Evolutionary conservation across 306 rosid species (phyloP).

Genomic region (Vigna mungo): DNA sequence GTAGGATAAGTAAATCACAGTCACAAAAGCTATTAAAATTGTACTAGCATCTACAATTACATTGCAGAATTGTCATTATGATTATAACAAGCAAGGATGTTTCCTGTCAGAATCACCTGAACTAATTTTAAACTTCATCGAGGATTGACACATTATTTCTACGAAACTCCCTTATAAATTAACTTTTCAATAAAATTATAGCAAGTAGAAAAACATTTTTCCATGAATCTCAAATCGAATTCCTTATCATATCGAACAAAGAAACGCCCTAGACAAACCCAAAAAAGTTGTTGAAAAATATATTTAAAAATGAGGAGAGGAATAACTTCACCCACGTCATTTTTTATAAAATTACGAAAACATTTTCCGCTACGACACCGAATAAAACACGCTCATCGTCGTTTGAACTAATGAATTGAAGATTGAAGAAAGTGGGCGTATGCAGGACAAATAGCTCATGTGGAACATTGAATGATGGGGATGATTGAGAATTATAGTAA

Average conservation of each 20-base stretch:
- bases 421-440: slow-evolving; percentile 19
- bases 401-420: slow-evolving; percentile 13
- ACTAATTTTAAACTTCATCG: slow-evolving; percentile 20
- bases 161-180: neutral
- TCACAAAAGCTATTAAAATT: slow-evolving; percentile 22
- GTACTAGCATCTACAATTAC: slow-evolving; percentile 20
- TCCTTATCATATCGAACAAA: neutral
- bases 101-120: slow-evolving; percentile 8
- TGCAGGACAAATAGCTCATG: slow-evolving; percentile 13
- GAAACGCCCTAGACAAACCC: neutral
- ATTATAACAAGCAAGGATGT: slow-evolving; percentile 10
- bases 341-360: neutral
- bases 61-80: slow-evolving; percentile 13
- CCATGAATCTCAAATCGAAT: slow-evolving; percentile 1
- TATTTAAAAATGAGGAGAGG: neutral
- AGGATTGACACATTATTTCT: slow-evolving; percentile 11
- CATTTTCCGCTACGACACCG: slow-evolving; percentile 26
- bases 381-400: slow-evolving; percentile 29
- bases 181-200: slow-evolving; percentile 12
- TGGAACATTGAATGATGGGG: slow-evolving; percentile 41
- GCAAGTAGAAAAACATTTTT: neutral
- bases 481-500: slow-evolving; percentile 30
- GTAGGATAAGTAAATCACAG: slow-evolving; percentile 7
- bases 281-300: neutral
- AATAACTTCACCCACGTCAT: neutral